Evolutionary conservation across 192 early-diverging fungal genomes (phyloP), one percentile per base, ranked within the genome.

Genomic region (Funneliformis mosseae): DNA sequence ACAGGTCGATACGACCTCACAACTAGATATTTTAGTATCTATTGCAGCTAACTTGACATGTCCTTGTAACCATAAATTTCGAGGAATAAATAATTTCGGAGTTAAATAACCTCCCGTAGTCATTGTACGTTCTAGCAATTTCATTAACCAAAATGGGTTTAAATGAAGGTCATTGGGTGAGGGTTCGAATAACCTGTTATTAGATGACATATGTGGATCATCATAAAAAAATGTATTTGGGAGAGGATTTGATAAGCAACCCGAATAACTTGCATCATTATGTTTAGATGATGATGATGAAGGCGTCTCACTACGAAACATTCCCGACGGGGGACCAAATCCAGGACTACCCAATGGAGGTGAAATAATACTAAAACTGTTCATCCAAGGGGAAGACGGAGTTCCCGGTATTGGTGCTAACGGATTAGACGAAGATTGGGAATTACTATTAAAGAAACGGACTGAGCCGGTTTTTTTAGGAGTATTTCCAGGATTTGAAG

Each of bases 81-180:
- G 62, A 59, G 85, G 85, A 21, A 86, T 83, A 81, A 80, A 86
- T 77, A 86, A 79, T n/a, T 83, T 82, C 23, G 83, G 81, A 12
- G 85, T 84, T 11, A 86, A 45, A 33, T 84, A 86, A 46, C 85
- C 85, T 4, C 85, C 85, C 12, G 80, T 80, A 10, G 81, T 72
- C 85, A 86, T 86, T 1, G 81, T 81, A 50, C 83, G 85, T 60
- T 84, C 85, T 38, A 86, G 66, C 62, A 74, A 77, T 28, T 68
- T 77, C 85, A 86, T 86, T 43, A 86, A 66, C 85, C 85, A 86
- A 68, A 86, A 86, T 21, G 83, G 82, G 25, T 83, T 80, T 18
- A 86, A 43, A 78, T 81, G 79, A 7, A 83, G 60, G 43, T 86
- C 85, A 64, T 66, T 68, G 0, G 85, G 85, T 55, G 83, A 60